Evolutionary conservation across 345 rosid species (phyloP).

Genomic region (Laguncularia racemosa): DNA sequence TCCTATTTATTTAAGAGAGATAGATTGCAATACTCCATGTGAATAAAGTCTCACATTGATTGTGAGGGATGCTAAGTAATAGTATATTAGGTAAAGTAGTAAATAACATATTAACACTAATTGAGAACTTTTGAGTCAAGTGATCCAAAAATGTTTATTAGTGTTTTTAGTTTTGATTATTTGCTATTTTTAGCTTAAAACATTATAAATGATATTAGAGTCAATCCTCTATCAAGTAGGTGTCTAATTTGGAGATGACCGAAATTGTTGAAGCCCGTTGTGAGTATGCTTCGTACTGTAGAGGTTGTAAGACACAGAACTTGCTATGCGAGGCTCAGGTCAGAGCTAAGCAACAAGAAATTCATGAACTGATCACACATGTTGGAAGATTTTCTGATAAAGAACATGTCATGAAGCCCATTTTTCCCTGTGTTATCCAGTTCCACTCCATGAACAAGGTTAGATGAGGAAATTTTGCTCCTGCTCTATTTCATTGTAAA

Average conservation of each 20-base stretch:
- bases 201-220: too few species aligned
- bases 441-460: slow-evolving; percentile 91
- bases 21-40: too few species aligned
- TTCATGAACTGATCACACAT: slow-evolving; percentile 50
- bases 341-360: slow-evolving; percentile 79
- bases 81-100: too few species aligned
- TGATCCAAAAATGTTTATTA: too few species aligned
- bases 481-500: not conserved
- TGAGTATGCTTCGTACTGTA: slow-evolving; percentile 74
- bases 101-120: too few species aligned
- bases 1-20: too few species aligned
- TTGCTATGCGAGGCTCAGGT: slow-evolving; percentile 76
- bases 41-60: too few species aligned
- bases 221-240: too few species aligned
- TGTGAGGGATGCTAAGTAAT: too few species aligned
- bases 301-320: slow-evolving; percentile 88
- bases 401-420: slow-evolving; percentile 55
- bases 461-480: slow-evolving; percentile 7
- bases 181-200: too few species aligned
- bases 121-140: too few species aligned
- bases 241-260: slow-evolving; percentile 63
- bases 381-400: slow-evolving; percentile 64
- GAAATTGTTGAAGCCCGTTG: slow-evolving; percentile 83
- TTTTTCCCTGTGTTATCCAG: slow-evolving; percentile 71
- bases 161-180: too few species aligned